phyloP scores from a whole-genome alignment of 1,284 basidiomycete species.

The Cryptococcus sp. region DNA sequence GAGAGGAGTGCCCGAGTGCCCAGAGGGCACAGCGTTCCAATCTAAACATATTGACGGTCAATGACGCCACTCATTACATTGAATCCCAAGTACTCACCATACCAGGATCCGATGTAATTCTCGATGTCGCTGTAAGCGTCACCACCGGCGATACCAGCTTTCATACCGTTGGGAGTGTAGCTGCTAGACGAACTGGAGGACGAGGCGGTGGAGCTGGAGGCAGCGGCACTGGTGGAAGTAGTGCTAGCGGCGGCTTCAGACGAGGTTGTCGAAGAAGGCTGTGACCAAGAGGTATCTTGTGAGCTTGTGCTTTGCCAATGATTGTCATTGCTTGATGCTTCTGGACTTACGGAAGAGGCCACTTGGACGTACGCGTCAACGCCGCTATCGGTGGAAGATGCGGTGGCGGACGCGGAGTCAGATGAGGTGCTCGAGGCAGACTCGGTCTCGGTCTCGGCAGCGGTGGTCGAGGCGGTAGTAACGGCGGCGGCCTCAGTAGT shows the following conservation, averaged over 20 bases:
- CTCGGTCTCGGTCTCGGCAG: constrained; percentile 7
- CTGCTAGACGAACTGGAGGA: constrained; percentile 15
- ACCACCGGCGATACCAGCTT: constrained; percentile 48
- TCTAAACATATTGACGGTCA: constrained; percentile 12
- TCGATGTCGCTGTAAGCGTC: constrained; percentile 29
- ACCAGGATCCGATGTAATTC: constrained; percentile 49
- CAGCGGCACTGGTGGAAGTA: constrained; percentile 9
- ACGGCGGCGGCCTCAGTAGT: constrained; percentile 10
- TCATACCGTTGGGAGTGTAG: constrained; percentile 42
- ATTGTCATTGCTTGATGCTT: too few relatives aligned
- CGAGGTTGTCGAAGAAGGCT: background rate
- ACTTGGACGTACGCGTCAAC: constrained; percentile 15
- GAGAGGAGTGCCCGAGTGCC: constrained; percentile 26
- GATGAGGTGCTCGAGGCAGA: constrained; percentile 1
- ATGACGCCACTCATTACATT: background rate
- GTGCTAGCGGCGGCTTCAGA: constrained; percentile 5
- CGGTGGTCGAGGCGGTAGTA: constrained; percentile 3
- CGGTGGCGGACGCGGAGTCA: constrained; percentile 11
- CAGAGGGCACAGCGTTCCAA: constrained; percentile 30
- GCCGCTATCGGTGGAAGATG: constrained; percentile 12
- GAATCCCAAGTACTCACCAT: constrained; percentile 32
- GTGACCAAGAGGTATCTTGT: too few relatives aligned
- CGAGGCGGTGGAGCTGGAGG: constrained; percentile 9
- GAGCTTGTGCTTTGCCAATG: too few relatives aligned
- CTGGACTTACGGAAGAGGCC: background rate